phyloP scores from a whole-genome alignment of 1,139 yeast genomes.

The Geotrichum macrosporum region DNA sequence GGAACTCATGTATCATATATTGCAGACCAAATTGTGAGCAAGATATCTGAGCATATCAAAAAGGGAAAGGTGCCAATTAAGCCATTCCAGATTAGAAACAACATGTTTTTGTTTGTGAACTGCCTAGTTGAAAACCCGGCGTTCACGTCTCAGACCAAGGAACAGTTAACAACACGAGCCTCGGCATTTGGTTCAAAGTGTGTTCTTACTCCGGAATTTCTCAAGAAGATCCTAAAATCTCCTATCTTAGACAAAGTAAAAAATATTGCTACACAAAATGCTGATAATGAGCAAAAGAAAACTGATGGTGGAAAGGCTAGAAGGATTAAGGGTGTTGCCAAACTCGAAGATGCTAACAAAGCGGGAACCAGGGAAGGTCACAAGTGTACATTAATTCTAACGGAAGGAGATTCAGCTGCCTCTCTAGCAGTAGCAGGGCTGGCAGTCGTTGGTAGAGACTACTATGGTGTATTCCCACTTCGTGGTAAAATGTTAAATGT shows the following conservation, averaged over 20 bases:
- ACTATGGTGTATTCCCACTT: conserved; percentile 91
- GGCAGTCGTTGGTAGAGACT: conserved; percentile 92
- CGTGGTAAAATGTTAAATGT: conserved; percentile 94
- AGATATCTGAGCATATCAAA: conserved; percentile 66
- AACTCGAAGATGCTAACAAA: conserved; percentile 90
- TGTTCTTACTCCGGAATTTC: conserved; percentile 67
- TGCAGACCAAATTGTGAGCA: conserved; percentile 76
- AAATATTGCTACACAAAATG: conserved; percentile 81
- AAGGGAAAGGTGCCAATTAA: conserved; percentile 75
- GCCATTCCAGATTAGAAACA: conserved; percentile 83
- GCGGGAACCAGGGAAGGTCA: conserved; percentile 94
- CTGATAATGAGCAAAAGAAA: conserved; percentile 79
- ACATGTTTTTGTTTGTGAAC: conserved; percentile 85
- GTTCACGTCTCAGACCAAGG: conserved; percentile 95
- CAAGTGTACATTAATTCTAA: conserved; percentile 85
- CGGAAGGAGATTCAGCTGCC: conserved; percentile 97
- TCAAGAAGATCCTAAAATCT: conserved; percentile 68
- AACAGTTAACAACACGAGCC: conserved; percentile 84
- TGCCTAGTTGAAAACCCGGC: conserved; percentile 96
- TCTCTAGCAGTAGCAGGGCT: conserved; percentile 91
- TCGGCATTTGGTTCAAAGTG: conserved; percentile 86
- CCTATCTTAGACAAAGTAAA: conserved; percentile 77
- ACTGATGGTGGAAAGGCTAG: conserved; percentile 93
- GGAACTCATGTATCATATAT: conserved; percentile 93
- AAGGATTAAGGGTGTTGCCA: conserved; percentile 84